Evolutionary conservation across 2,329 filamentous ascomycete genomes (phyloP).

Genomic region (Hypoxylon sp.): DNA sequence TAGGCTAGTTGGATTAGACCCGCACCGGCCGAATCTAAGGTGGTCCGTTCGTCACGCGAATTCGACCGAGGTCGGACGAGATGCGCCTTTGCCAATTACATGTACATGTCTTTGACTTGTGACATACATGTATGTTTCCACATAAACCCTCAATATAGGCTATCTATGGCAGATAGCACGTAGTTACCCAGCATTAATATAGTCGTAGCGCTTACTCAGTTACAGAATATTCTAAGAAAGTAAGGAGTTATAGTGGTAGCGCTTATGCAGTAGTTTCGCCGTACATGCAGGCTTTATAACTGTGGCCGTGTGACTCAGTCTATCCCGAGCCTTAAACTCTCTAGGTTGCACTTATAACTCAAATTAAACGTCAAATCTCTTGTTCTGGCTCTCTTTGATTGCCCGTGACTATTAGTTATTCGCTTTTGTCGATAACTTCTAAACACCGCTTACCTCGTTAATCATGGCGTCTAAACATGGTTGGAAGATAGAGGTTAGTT

Average conservation of each 20-base stretch:
- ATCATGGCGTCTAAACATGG: slow-evolving; percentile 49
- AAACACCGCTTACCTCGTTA: neutral
- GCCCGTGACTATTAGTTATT: neutral
- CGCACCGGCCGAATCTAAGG: slow-evolving; percentile 11
- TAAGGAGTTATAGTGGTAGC: neutral
- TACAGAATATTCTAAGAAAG: neutral
- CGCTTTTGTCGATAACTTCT: neutral
- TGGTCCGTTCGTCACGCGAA: slow-evolving; percentile 15
- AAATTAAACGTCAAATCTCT: neutral
- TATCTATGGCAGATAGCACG: neutral
- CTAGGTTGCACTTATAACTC: neutral
- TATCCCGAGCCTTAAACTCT: neutral
- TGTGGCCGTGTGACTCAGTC: slow-evolving; percentile 24
- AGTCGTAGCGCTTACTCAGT: slow-evolving; percentile 3
- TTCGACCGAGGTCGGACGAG: slow-evolving; percentile 29
- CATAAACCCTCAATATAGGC: neutral
- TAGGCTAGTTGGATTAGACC: slow-evolving; percentile 2
- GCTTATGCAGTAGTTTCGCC: slow-evolving; percentile 15
- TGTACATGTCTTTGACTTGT: neutral
- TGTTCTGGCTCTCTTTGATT: slow-evolving; percentile 5
- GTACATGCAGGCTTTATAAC: slow-evolving; percentile 16
- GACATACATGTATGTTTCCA: neutral
- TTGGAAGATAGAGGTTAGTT: slow-evolving; percentile 57
- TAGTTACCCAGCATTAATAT: neutral
- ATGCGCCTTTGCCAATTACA: slow-evolving; percentile 4